phyloP scores from a whole-genome alignment of 2,329 filamentous ascomycete species.

The Sphaerulina musiva region DNA sequence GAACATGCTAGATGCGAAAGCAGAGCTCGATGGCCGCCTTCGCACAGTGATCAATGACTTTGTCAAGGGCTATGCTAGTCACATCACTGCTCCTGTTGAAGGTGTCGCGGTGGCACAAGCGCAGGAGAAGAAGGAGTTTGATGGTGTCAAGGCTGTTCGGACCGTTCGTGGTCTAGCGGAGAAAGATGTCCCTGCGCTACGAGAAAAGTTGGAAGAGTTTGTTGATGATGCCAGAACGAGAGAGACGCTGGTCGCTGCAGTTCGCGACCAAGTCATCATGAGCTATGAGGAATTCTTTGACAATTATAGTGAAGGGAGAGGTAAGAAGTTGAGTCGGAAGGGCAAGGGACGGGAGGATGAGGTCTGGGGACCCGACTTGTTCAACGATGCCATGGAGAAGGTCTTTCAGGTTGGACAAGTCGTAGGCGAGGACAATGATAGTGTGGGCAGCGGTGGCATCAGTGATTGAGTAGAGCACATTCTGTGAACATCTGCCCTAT shows the following conservation, averaged over 20 bases:
- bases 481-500: no score
- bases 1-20: slow-evolving; percentile 66
- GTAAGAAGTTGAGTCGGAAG: slow-evolving; percentile 40
- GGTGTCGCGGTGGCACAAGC: slow-evolving; percentile 18
- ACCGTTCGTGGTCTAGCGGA: slow-evolving; percentile 51
- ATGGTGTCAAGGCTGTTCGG: slow-evolving; percentile 30
- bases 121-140: slow-evolving; percentile 20
- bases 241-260: slow-evolving; percentile 60
- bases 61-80: slow-evolving; percentile 51
- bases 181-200: slow-evolving; percentile 51
- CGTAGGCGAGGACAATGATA: slow-evolving; percentile 24
- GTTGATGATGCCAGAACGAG: slow-evolving; percentile 58
- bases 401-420: slow-evolving; percentile 52
- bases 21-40: slow-evolving; percentile 58
- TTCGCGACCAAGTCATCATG: slow-evolving; percentile 57
- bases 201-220: slow-evolving; percentile 55
- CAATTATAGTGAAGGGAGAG: slow-evolving; percentile 39
- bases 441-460: slow-evolving; percentile 19
- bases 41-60: slow-evolving; percentile 61
- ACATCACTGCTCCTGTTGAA: slow-evolving; percentile 49
- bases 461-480: slow-evolving; percentile 11
- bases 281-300: slow-evolving; percentile 61
- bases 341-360: slow-evolving; percentile 57
- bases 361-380: slow-evolving; percentile 59
- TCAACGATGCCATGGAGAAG: slow-evolving; percentile 55